Conservation (phyloP, 2,329 filamentous ascomycete species). For the Aspergillus novoparasiticus region DNA sequence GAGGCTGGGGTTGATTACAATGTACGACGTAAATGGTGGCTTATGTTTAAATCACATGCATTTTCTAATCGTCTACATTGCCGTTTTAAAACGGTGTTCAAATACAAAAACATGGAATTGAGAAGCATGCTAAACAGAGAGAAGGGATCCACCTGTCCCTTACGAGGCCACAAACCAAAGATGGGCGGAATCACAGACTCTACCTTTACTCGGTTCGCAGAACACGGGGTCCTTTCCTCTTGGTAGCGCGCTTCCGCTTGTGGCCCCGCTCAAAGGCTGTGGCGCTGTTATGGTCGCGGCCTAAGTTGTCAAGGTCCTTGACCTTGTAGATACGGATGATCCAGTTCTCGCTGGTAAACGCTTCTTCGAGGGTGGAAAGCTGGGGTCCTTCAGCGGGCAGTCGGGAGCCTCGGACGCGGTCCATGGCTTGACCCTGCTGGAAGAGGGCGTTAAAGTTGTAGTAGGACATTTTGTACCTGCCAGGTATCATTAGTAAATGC, state of each 20-base stretch:
- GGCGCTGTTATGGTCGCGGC: constrained; percentile 76
- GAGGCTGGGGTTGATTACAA: neutral
- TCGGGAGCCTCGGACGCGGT: constrained; percentile 80
- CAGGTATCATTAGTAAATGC: constrained; percentile 23
- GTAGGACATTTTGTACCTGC: constrained; percentile 99
- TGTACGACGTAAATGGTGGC: neutral
- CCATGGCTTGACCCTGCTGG: constrained; percentile 83
- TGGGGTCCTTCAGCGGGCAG: constrained; percentile 83
- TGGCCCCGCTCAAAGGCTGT: constrained; percentile 55
- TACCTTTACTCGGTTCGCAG: constrained; percentile 45
- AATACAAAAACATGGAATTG: constrained; percentile 21
- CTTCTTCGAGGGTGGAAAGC: constrained; percentile 89
- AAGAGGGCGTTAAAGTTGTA: constrained; percentile 95
- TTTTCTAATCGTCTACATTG: constrained; percentile 16
- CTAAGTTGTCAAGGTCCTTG: constrained; percentile 96
- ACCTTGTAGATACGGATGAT: constrained; percentile 99
- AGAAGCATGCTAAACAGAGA: constrained; percentile 14
- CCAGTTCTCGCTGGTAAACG: constrained; percentile 99
- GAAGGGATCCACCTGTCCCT: constrained; percentile 5
- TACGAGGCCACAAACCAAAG: constrained; percentile 11
- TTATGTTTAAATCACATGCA: neutral
- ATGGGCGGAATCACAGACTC: constrained; percentile 7
- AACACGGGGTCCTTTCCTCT: constrained; percentile 47
- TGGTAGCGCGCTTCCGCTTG: constrained; percentile 54
- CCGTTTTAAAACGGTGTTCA: constrained; percentile 7